Base-by-base conservation (phyloP, 2,329 filamentous ascomycete species). In the Periconia sp. region DNA sequence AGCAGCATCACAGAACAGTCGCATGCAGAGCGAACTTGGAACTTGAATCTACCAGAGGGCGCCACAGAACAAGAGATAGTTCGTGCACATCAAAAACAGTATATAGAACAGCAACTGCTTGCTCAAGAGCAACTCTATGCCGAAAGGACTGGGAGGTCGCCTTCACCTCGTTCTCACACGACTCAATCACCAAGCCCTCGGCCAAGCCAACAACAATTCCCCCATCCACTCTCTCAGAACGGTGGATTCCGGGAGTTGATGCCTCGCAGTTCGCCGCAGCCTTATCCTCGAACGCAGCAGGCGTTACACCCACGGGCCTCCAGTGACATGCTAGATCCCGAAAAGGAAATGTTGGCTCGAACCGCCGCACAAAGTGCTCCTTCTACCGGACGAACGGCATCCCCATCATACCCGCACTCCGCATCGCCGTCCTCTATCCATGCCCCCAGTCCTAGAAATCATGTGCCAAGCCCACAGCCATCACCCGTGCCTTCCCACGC, bases 61-160 rank as follows among this genome's bases (percentile, higher is more conserved):
- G 68, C 66, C 2, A 71, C 68, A 2, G 69, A 72, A 41, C 68
- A 73, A 48, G 71, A 74, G 41, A 71, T 72, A 50, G 69, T 72
- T 41, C 66, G 69, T 41, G 68, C 69, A 50, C 69, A 66, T 10
- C 71, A 73, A 37, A 62, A 65, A 43, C 71, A 74, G 46, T 69
- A 70, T 11, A 68, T 74, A 57, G 61, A 69, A 45, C 63, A 70
- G 53, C 68, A 69, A 18, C 61, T 72, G 27, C 62, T 65, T 27
- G 62, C 64, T 20, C 69, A 70, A 43, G 62, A 72, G 42, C 68
- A 72, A 33, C 51, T 65, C 41, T 62, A 71, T 49, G 65, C 63
- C 37, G 67, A 70, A 47, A 62, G 70, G 49, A 64, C 54, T 50
- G 63, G 63, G 3, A 56, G 61, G 19, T 71, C 69, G 14, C 69